Percentiles rank a stretch among this genome's conserved stretches.
phyloP scores from a whole-genome alignment of 2,329 filamentous ascomycete genomes.

The Cercospora beticola region DNA sequence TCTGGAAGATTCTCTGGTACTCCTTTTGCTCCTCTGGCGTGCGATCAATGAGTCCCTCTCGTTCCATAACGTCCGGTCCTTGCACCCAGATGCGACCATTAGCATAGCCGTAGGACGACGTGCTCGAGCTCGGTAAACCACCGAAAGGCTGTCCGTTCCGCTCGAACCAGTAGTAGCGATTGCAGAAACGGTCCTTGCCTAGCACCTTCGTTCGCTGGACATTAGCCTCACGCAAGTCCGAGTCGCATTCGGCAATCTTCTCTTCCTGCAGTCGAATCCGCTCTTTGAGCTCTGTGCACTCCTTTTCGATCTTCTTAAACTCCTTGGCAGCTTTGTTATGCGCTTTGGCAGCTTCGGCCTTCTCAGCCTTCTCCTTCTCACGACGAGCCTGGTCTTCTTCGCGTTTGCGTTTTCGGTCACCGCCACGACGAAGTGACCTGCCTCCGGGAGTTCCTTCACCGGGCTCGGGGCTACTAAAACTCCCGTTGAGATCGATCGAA shows the following conservation, averaged over 20 bases:
- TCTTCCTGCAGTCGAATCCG: constrained; percentile 78
- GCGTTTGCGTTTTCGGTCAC: constrained; percentile 58
- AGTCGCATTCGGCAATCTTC: constrained; percentile 80
- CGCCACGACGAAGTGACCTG: constrained; percentile 54
- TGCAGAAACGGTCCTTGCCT: constrained; percentile 95
- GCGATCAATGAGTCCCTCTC: constrained; percentile 81
- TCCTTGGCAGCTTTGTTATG: constrained; percentile 75
- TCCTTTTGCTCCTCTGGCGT: constrained; percentile 67
- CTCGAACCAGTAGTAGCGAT: constrained; percentile 99
- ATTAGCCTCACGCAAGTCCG: constrained; percentile 89
- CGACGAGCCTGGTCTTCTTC: constrained; percentile 63
- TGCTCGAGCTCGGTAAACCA: constrained; percentile 84
- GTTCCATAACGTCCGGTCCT: constrained; percentile 85
- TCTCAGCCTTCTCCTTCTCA: constrained; percentile 63
- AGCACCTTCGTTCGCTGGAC: constrained; percentile 86
- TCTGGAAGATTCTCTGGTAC: constrained; percentile 73
- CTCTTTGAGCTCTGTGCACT: constrained; percentile 84
- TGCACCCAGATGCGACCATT: constrained; percentile 97
- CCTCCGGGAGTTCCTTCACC: constrained; percentile 69
- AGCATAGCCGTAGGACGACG: constrained; percentile 80
- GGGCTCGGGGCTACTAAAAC: constrained; percentile 54
- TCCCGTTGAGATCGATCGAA: constrained; percentile 59
- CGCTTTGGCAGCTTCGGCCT: constrained; percentile 60
- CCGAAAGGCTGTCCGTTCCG: constrained; percentile 96
- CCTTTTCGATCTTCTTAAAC: constrained; percentile 81